Base-by-base conservation (phyloP, 257 asterid species). In the Solanum bukasovii region DNA sequence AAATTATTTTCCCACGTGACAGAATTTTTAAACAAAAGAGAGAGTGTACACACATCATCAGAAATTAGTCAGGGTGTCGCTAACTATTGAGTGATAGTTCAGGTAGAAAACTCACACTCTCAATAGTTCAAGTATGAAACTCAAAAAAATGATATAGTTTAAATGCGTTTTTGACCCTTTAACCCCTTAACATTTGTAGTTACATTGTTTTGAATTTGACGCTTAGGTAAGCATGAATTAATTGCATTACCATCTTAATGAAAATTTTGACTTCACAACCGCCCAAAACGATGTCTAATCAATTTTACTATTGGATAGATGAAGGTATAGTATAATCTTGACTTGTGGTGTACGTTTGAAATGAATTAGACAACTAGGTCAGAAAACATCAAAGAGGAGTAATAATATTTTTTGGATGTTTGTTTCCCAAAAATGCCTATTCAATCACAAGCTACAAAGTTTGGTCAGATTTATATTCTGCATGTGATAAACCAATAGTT, bases 141-240 rank as follows among this genome's bases (percentile, higher is more conserved):
- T 5, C 23, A 49, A 52, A 16, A 16, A 52, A 5, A 1, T 52
- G 0, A 5, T 52, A 5, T 46, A 46, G 0, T 46, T 46, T 13
- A 49, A 0, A 52, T 16, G 9, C 0, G 0, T 52, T 0, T 52
- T 18, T 52, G 0, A 16, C 3, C 23, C 4, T 9, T 49, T 16
- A 52, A 14, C 1, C 0, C 61, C 9, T 16, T 16, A 2, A 52
- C 0, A 16, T 52, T 1, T 16, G 14, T n/a, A 78, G 37, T 25
- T 78, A 14, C 37, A 4, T 25, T 42, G 25, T 6, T 40, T 7
- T 42, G 63, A 77, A 25, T 38, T 40, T 40, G 8, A 6, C n/a
- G 14, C n/a, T 77, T n/a, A 0, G 0, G 2, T 25, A 5, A 78
- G 46, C n/a, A 42, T 78, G 3, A 6, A 73, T 18, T 20, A 27